Percentiles rank a stretch among this genome's conserved stretches.
Evolutionary conservation across 2,329 filamentous ascomycete species (phyloP).

Genomic region (Chaetomium strumarium): DNA sequence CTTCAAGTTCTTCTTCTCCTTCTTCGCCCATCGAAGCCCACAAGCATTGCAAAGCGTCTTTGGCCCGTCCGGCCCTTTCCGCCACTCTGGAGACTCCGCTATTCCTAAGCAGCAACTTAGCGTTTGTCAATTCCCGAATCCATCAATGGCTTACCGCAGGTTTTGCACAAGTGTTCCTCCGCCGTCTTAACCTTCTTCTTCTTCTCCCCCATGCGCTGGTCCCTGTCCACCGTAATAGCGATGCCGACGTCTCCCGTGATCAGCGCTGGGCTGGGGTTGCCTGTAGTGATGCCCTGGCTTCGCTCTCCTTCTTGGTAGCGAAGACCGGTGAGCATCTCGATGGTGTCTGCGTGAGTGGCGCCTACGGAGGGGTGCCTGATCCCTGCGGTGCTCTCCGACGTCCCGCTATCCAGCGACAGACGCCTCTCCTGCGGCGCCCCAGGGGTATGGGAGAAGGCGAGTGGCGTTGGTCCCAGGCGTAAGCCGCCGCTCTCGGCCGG

Average conservation of each 20-base stretch:
- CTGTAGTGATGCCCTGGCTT: constrained; percentile 81
- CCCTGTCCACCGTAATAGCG: constrained; percentile 73
- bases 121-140: not conserved
- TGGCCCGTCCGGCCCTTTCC: constrained; percentile 85
- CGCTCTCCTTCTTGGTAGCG: constrained; percentile 85
- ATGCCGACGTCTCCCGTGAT: constrained; percentile 84
- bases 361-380: constrained; percentile 68
- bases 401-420: constrained; percentile 61
- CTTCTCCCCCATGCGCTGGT: constrained; percentile 65
- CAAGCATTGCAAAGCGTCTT: constrained; percentile 97
- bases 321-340: constrained; percentile 88
- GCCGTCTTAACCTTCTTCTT: constrained; percentile 81
- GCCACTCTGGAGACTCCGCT: constrained; percentile 90
- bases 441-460: constrained; percentile 19
- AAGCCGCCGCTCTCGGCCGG: constrained; percentile 39
- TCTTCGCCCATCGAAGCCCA: constrained; percentile 70
- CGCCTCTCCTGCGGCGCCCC: constrained; percentile 65
- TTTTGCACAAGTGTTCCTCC: constrained; percentile 91
- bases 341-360: constrained; percentile 67
- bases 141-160: constrained; percentile 59
- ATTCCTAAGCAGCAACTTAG: constrained; percentile 49
- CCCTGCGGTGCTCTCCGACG: constrained; percentile 61
- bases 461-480: constrained; percentile 7
- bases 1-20: constrained; percentile 75
- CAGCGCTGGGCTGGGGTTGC: constrained; percentile 71